Percentiles rank a stretch among this genome's conserved stretches.
These are phyloP conservation scores for Boletellus dicymbophilus DNA, from an alignment of 1,284 basidiomycete genomes.

Conservation along the genomic window DNA sequence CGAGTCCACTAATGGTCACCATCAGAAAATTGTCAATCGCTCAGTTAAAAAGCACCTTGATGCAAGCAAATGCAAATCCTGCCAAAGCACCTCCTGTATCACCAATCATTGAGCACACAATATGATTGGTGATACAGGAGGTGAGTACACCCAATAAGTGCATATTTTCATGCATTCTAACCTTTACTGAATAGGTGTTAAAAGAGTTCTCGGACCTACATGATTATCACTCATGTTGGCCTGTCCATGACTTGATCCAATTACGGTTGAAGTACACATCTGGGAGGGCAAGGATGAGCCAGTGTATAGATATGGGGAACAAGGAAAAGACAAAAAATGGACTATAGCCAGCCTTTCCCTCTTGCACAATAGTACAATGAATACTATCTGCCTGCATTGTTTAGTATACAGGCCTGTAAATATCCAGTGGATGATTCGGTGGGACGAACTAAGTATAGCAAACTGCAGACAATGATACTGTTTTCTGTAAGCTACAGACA, in stretches of 20 bases:
- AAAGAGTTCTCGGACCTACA: conserved; percentile 5
- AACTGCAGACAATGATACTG: too few relatives aligned
- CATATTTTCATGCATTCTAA: too few relatives aligned
- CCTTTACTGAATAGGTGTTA: neutral
- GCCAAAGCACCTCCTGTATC: too few relatives aligned
- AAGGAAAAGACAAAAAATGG: too few relatives aligned
- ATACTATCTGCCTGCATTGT: too few relatives aligned
- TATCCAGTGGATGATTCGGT: too few relatives aligned
- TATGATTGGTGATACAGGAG: conserved; percentile 4
- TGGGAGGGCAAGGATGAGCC: neutral
- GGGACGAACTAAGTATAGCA: too few relatives aligned
- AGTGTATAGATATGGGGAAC: neutral
- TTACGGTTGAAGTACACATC: conserved; percentile 12
- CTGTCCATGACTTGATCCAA: conserved; percentile 7
- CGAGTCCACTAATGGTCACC: neutral
- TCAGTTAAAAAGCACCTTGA: conserved; percentile 7
- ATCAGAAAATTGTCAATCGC: conserved; percentile 5
- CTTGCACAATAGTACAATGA: too few relatives aligned
- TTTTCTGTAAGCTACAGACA: too few relatives aligned
- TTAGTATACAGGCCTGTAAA: too few relatives aligned
- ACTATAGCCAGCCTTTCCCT: too few relatives aligned
- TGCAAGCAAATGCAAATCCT: neutral
- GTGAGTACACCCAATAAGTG: neutral
- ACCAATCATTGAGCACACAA: neutral
- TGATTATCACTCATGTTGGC: conserved; percentile 2